Percentiles rank a stretch among this genome's conserved stretches.
Evolutionary conservation across 768 basidiomycete genomes (phyloP).

Genomic region (Phaeotremella fagi): DNA sequence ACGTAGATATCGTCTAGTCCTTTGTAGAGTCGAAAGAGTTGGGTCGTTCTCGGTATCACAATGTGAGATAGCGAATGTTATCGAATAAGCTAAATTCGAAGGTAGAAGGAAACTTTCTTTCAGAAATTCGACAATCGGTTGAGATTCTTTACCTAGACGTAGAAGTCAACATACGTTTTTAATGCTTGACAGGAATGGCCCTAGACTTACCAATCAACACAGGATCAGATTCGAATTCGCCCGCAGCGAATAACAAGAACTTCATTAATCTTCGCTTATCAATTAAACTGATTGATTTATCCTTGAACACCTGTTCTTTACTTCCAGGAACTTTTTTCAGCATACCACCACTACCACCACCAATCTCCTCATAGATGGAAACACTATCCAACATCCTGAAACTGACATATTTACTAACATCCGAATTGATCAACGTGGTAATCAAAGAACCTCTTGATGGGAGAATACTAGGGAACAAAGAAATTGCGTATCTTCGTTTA

Average conservation of each 20-base stretch:
- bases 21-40: constrained; percentile 61
- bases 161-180: not conserved
- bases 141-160: constrained; percentile 53
- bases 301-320: constrained; percentile 92
- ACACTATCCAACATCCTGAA: constrained; percentile 67
- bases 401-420: constrained; percentile 84
- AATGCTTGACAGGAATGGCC: not conserved
- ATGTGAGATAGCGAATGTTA: constrained; percentile 74
- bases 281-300: constrained; percentile 65
- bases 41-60: constrained; percentile 61
- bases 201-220: constrained; percentile 23
- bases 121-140: constrained; percentile 64
- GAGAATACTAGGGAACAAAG: constrained; percentile 75
- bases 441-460: constrained; percentile 75
- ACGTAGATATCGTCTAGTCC: constrained; percentile 67
- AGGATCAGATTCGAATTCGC: constrained; percentile 60
- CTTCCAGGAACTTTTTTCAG: constrained; percentile 69
- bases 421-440: constrained; percentile 69
- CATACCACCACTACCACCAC: constrained; percentile 36
- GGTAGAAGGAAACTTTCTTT: constrained; percentile 61
- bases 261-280: constrained; percentile 91
- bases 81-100: constrained; percentile 56
- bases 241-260: constrained; percentile 73
- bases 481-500: constrained; percentile 71
- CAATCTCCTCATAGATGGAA: constrained; percentile 51